phyloP scores from a whole-genome alignment of 2,329 filamentous ascomycete genomes.

The Trichophaea hybrida region DNA sequence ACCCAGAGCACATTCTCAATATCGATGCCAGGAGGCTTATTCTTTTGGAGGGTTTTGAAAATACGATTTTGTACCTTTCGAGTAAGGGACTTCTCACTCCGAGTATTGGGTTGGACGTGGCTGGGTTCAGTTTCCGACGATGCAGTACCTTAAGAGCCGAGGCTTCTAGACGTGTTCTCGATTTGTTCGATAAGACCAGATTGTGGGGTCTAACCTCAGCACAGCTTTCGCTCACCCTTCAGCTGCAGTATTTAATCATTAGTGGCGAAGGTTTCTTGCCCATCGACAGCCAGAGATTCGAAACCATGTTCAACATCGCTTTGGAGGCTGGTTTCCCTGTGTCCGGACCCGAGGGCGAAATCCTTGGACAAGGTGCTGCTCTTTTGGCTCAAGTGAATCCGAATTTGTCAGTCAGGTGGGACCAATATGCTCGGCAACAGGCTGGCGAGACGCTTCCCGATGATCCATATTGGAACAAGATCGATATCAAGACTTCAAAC shows the following conservation, averaged over 20 bases:
- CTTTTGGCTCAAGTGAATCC: conserved; percentile 38
- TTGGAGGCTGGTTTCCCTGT: conserved; percentile 30
- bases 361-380: conserved; percentile 20
- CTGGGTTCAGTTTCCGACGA: conserved; percentile 23
- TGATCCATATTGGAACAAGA: conserved; percentile 79
- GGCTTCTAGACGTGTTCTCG: conserved; percentile 22
- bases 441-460: conserved; percentile 25
- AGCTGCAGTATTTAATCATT: conserved; percentile 23
- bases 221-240: conserved; percentile 24
- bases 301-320: conserved; percentile 40
- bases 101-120: conserved; percentile 24
- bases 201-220: conserved; percentile 23
- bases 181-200: conserved; percentile 22
- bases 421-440: conserved; percentile 38
- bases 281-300: conserved; percentile 24
- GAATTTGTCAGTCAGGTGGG: conserved; percentile 42
- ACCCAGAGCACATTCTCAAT: conserved; percentile 1
- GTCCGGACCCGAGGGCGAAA: neutral
- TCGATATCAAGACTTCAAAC: conserved; percentile 85
- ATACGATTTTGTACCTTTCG: conserved; percentile 9
- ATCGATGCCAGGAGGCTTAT: conserved; percentile 10
- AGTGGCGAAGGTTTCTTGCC: conserved; percentile 10
- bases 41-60: conserved; percentile 14
- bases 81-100: conserved; percentile 21
- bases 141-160: conserved; percentile 20